These are phyloP conservation scores for Anthostomella pinea DNA, from an alignment of 2,329 filamentous ascomycete genomes.

Conservation along the genomic window DNA sequence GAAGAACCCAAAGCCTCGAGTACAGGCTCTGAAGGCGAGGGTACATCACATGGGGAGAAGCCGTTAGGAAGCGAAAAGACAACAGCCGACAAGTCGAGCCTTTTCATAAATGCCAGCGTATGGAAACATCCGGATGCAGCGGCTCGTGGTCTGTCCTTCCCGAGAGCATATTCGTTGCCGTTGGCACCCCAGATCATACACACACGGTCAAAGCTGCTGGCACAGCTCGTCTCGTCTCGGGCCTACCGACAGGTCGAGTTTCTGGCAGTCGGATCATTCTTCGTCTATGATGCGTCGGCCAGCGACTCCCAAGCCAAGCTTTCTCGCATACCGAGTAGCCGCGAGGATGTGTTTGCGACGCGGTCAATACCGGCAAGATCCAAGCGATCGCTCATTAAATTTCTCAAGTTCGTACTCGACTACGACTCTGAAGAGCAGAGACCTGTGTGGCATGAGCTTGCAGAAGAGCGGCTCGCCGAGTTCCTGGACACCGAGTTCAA, in stretches of 20 bases:
- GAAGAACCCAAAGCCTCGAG: background rate
- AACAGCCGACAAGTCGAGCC: conserved; percentile 3
- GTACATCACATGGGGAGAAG: too few relatives aligned
- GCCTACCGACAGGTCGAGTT: conserved; percentile 91
- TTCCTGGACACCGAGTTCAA: conserved; percentile 64
- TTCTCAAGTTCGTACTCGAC: conserved; percentile 81
- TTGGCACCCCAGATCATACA: conserved; percentile 87
- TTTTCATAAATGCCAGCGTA: conserved; percentile 38
- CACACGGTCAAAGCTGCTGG: conserved; percentile 73
- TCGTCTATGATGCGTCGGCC: conserved; percentile 58
- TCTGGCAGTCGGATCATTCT: conserved; percentile 89
- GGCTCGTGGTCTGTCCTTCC: conserved; percentile 50
- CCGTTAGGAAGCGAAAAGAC: background rate
- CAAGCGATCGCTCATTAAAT: conserved; percentile 89
- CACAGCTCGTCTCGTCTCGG: conserved; percentile 81
- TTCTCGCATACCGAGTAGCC: conserved; percentile 76
- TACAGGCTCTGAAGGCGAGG: too few relatives aligned
- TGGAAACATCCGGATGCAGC: conserved; percentile 35
- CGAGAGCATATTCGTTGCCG: conserved; percentile 77
- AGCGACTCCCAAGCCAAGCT: conserved; percentile 39
- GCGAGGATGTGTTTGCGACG: conserved; percentile 88
- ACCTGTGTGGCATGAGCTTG: conserved; percentile 57
- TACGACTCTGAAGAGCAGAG: conserved; percentile 57
- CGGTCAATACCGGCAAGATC: conserved; percentile 71
- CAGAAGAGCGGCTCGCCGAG: conserved; percentile 50